phyloP scores from a whole-genome alignment of 1,284 basidiomycete genomes.

The Anthracocystis walkeri region DNA sequence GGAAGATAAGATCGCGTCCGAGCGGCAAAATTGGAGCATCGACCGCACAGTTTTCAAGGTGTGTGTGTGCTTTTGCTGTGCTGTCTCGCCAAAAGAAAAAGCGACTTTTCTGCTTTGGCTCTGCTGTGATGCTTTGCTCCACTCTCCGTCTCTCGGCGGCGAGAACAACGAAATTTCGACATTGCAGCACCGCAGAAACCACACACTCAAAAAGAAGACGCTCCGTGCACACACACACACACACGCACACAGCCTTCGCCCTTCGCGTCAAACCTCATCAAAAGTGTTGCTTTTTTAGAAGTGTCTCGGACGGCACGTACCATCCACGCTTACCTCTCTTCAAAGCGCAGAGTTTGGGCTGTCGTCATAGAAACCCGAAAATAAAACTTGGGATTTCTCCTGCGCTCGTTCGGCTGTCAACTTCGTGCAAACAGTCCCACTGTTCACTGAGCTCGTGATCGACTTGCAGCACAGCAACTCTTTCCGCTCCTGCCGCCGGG shows the following conservation, averaged over 20 bases:
- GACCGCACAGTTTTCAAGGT: not conserved
- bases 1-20: slow-evolving; percentile 15
- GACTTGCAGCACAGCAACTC: too few relatives aligned
- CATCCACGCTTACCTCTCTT: too few relatives aligned
- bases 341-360: too few relatives aligned
- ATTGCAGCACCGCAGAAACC: too few relatives aligned
- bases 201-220: too few relatives aligned
- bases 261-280: not conserved
- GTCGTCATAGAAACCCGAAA: too few relatives aligned
- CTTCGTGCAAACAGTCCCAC: too few relatives aligned
- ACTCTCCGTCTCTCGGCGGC: not conserved
- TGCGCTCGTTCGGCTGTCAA: too few relatives aligned
- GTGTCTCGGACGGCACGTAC: slow-evolving; percentile 12
- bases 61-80: not conserved
- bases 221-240: too few relatives aligned
- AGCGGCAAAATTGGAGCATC: slow-evolving; percentile 14
- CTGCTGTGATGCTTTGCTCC: slow-evolving; percentile 5
- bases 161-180: not conserved
- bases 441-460: too few relatives aligned
- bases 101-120: slow-evolving; percentile 1
- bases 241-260: not conserved
- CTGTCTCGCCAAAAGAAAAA: not conserved
- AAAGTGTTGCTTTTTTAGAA: not conserved
- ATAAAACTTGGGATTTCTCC: too few relatives aligned
- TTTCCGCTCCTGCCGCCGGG: too few relatives aligned